A percentile compares a stretch with the other conserved stretches of the same genome.
These are phyloP conservation scores for Boletus speciosus DNA, from an alignment of 768 basidiomycete species.

Conservation along the genomic window DNA sequence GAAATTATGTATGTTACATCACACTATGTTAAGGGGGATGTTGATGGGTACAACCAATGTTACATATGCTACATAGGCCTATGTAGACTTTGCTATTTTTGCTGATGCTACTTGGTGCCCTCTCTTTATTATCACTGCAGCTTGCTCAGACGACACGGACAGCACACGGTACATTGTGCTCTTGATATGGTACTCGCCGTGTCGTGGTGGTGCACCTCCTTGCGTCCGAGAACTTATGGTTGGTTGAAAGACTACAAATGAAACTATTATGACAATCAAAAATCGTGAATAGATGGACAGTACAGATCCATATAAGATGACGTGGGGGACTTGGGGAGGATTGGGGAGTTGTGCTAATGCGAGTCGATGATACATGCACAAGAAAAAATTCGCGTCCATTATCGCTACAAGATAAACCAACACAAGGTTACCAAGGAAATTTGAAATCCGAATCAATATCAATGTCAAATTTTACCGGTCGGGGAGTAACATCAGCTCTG, in stretches of 20 bases:
- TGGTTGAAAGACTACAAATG: background rate
- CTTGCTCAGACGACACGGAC: no score
- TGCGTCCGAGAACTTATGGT: background rate
- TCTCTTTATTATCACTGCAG: no score
- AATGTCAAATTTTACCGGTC: constrained; percentile 36
- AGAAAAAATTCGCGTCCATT: constrained; percentile 16
- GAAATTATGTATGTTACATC: no score
- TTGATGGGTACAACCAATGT: no score
- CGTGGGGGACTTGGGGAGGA: background rate
- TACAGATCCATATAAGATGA: constrained; percentile 17
- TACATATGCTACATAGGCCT: no score
- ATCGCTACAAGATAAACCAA: constrained; percentile 15
- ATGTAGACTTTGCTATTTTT: no score
- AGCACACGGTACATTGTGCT: no score
- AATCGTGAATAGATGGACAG: constrained; percentile 3
- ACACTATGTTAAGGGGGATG: no score
- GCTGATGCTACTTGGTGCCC: no score
- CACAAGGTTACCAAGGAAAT: background rate
- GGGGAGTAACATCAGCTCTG: constrained; percentile 41
- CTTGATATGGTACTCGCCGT: no score
- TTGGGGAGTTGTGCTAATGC: constrained; percentile 11
- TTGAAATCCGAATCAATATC: background rate
- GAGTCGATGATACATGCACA: constrained; percentile 16
- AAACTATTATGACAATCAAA: constrained; percentile 3
- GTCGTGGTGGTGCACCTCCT: no score